phyloP scores from a whole-genome alignment of 495 filamentous ascomycete species.

The Penicillium bialowiezense region DNA sequence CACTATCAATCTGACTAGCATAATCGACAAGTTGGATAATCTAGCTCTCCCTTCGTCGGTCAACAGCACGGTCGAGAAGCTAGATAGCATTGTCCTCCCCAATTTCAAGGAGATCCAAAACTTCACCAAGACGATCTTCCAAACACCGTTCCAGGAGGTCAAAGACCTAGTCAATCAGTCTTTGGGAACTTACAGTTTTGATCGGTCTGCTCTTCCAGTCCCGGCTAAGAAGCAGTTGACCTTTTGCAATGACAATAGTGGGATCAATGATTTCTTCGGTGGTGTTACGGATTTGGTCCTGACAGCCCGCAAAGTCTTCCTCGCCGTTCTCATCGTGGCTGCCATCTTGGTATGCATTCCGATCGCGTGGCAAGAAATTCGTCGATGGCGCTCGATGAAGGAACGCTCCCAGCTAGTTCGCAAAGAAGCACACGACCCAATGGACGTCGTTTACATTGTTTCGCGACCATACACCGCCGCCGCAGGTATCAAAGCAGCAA shows the following conservation, averaged over 20 bases:
- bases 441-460: constrained; percentile 87
- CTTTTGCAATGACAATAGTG: constrained; percentile 84
- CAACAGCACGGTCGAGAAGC: constrained; percentile 57
- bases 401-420: constrained; percentile 64
- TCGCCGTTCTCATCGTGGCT: constrained; percentile 63
- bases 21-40: constrained; percentile 62
- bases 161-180: constrained; percentile 65
- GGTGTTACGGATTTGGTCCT: constrained; percentile 57
- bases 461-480: constrained; percentile 73
- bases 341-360: constrained; percentile 72
- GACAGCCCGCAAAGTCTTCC: constrained; percentile 68
- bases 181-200: constrained; percentile 69
- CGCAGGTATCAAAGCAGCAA: constrained; percentile 69
- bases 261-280: constrained; percentile 84
- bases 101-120: constrained; percentile 79
- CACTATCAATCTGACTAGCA: constrained; percentile 55
- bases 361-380: constrained; percentile 77
- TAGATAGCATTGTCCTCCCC: constrained; percentile 75
- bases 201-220: constrained; percentile 72
- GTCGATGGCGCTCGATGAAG: constrained; percentile 70
- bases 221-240: constrained; percentile 75
- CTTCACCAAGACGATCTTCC: constrained; percentile 66
- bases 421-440: constrained; percentile 65
- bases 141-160: constrained; percentile 72
- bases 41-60: constrained; percentile 66